Percentiles rank a stretch among this genome's conserved stretches.
phyloP scores from a whole-genome alignment of 1,284 basidiomycete species.

The Cutaneotrichosporon mucoides region DNA sequence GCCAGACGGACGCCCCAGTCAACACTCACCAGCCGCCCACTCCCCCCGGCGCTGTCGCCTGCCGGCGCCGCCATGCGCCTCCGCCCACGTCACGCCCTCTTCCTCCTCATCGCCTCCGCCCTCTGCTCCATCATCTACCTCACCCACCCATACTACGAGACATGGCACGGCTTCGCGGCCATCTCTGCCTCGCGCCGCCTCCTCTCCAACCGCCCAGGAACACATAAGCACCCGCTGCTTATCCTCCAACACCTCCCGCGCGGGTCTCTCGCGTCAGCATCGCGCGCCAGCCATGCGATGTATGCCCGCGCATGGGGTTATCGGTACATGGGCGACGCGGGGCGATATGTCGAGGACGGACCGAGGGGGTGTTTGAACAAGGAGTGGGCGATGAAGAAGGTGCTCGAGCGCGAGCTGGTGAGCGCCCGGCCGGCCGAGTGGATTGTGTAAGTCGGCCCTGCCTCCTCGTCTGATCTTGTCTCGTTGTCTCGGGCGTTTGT shows the following conservation, averaged over 20 bases:
- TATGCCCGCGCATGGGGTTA: slow-evolving; percentile 12
- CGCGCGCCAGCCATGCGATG: slow-evolving; percentile 2
- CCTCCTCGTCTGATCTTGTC: no score
- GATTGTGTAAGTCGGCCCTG: slow-evolving; percentile 12
- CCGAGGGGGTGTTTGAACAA: slow-evolving; percentile 8
- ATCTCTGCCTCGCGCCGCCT: not conserved
- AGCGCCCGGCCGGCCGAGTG: slow-evolving; percentile 5
- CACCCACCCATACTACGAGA: not conserved
- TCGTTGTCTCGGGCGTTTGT: no score
- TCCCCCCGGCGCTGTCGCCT: no score
- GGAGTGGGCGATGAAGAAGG: slow-evolving; percentile 1
- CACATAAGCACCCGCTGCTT: not conserved
- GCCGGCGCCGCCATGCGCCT: not conserved
- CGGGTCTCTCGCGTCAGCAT: not conserved
- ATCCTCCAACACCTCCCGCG: slow-evolving; percentile 8
- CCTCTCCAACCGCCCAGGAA: not conserved
- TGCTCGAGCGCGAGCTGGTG: not conserved
- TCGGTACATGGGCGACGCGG: not conserved
- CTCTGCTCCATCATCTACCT: not conserved
- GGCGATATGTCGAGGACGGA: not conserved
- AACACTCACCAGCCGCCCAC: no score
- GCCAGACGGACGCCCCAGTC: no score
- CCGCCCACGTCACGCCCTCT: not conserved
- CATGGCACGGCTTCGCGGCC: not conserved
- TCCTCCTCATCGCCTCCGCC: not conserved